Evolutionary conservation across 768 basidiomycete species (phyloP), one percentile per base, ranked within the genome.

Genomic region (Amanita phalloides): DNA sequence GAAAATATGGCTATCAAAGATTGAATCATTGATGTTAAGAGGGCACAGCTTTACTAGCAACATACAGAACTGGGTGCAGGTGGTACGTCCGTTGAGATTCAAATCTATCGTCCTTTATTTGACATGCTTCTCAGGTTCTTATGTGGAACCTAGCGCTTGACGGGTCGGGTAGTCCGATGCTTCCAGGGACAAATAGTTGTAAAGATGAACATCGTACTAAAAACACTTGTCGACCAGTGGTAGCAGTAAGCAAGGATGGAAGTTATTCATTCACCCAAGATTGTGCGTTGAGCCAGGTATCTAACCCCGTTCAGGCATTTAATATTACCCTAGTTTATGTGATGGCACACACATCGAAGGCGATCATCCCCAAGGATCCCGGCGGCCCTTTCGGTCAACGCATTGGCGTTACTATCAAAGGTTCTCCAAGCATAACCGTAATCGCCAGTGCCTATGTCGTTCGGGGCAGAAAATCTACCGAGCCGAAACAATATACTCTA

Each of bases 301-400:
- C 21, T 30, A n/a, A 1, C 13, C 13, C 23, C 0, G 35, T 21
- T 10, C 36, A 49, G 3, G 9, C 9, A 17, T 14, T 1, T 37
- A 38, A 37, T 36, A 25, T 35, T 26, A 20, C 26, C 17, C 23
- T 53, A 82, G 80, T 82, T 65, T 87, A 84, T 53, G 64, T 79
- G 0, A 82, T 88, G 78, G 84, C 82, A 1, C 84, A 88, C 46
- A 80, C 80, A 2, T 84, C 82, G 20, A 85, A 85, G 62, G 86
- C 84, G 2, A 74, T 83, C 51, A 69, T 84, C 20, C 86, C 86
- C 0, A 78, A 79, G 46, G 86, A 90, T 47, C 58, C 59, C 0
- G 79, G 78, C 1, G 86, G 86, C 1, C 81, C 84, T 1, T 87
- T 72, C 59, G 86, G 79, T 14, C 71, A 84, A 58, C 75, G 86